Conservation (phyloP, 179 eudicot species). For the Nepenthes alata region DNA sequence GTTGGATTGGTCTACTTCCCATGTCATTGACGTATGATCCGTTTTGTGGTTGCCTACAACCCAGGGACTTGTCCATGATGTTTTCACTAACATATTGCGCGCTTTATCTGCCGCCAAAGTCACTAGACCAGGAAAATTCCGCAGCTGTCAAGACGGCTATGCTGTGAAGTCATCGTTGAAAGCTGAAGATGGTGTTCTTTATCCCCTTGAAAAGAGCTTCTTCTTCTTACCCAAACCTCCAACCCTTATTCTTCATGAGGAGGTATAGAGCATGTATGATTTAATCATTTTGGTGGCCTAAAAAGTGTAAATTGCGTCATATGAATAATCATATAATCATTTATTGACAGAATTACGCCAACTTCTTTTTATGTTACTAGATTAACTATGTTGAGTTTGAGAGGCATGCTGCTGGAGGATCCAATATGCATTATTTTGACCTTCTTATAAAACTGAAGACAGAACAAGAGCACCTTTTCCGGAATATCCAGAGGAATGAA, state of each 20-base stretch:
- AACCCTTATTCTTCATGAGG: slow-evolving; percentile 91
- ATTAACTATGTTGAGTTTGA: slow-evolving; percentile 93
- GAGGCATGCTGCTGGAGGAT: slow-evolving; percentile 92
- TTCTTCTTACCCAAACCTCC: slow-evolving; percentile 98
- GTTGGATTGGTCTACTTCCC: too few species aligned
- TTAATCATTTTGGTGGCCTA: not conserved
- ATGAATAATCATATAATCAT: not conserved
- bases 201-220: slow-evolving; percentile 95
- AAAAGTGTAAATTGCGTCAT: not conserved
- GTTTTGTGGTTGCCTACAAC: not conserved
- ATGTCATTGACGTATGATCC: too few species aligned
- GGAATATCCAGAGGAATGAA: slow-evolving; percentile 95
- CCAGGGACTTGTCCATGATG: slow-evolving; percentile 92
- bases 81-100: slow-evolving; percentile 70
- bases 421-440: slow-evolving; percentile 97
- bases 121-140: slow-evolving; percentile 93
- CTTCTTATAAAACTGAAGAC: slow-evolving; percentile 77
- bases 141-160: slow-evolving; percentile 87
- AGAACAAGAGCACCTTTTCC: slow-evolving; percentile 90
- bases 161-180: slow-evolving; percentile 94
- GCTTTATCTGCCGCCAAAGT: slow-evolving; percentile 89
- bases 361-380: slow-evolving; percentile 19
- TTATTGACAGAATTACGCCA: not conserved
- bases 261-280: slow-evolving; percentile 30
- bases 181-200: slow-evolving; percentile 94